These are phyloP conservation scores for Flaveria sonorensis DNA, from an alignment of 129 eudicot genomes.

Conservation along the genomic window DNA sequence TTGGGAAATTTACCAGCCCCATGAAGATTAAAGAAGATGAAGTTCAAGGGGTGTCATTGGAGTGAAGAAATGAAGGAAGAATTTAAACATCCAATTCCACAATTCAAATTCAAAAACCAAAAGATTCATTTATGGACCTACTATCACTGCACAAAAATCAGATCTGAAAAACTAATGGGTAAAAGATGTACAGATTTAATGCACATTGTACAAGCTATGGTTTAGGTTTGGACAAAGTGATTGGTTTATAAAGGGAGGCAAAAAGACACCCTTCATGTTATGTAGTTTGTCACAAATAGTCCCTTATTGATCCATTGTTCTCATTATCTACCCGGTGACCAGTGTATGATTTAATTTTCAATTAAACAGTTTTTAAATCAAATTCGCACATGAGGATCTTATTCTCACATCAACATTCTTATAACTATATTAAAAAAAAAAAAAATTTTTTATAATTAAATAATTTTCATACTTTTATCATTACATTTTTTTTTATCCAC, in stretches of 20 bases:
- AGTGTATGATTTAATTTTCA: no score
- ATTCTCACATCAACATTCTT: no score
- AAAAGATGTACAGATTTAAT: neutral
- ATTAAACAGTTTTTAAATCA: no score
- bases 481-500: no score
- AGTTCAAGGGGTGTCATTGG: constrained; percentile 34
- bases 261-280: constrained; percentile 3
- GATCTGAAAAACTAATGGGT: neutral
- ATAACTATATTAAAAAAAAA: no score
- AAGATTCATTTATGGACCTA: constrained; percentile 12
- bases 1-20: constrained; percentile 10
- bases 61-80: constrained; percentile 19
- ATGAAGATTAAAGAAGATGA: constrained; percentile 23
- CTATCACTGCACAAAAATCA: neutral
- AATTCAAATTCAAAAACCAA: constrained; percentile 50
- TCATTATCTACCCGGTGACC: no score
- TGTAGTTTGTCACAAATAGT: neutral
- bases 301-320: no score
- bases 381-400: no score
- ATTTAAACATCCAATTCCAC: constrained; percentile 33
- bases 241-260: neutral
- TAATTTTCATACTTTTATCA: no score
- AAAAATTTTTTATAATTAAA: no score
- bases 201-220: neutral
- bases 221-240: constrained; percentile 14